phyloP scores from a whole-genome alignment of 768 basidiomycete species.

The Pleurotus eryngii region DNA sequence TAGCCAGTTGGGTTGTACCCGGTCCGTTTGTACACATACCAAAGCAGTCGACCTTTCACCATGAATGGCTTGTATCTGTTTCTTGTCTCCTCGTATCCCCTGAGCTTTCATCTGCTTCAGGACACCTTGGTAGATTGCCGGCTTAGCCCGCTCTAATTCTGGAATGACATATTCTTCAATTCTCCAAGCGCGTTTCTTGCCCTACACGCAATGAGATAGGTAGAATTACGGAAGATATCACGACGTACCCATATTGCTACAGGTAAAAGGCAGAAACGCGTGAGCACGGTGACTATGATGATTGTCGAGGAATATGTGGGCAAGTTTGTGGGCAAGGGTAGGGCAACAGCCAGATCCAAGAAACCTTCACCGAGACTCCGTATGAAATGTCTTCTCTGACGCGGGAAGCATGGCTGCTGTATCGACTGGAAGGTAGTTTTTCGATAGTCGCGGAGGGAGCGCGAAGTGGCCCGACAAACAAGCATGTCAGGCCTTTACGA shows the following conservation, averaged over 20 bases:
- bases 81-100: slow-evolving; percentile 52
- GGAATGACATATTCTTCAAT: slow-evolving; percentile 62
- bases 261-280: slow-evolving; percentile 62
- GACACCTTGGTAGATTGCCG: slow-evolving; percentile 35
- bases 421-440: background rate
- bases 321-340: slow-evolving; percentile 66
- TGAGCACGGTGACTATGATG: slow-evolving; percentile 59
- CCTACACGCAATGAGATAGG: slow-evolving; percentile 34
- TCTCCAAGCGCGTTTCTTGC: slow-evolving; percentile 55
- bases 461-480: background rate
- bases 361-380: slow-evolving; percentile 59
- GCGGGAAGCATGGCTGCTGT: background rate
- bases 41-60: slow-evolving; percentile 42
- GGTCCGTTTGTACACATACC: slow-evolving; percentile 30
- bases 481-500: background rate
- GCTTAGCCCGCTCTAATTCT: slow-evolving; percentile 48
- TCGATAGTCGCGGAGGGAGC: background rate
- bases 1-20: too few species aligned
- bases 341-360: slow-evolving; percentile 69
- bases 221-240: slow-evolving; percentile 16
- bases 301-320: slow-evolving; percentile 77
- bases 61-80: slow-evolving; percentile 46
- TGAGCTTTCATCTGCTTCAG: slow-evolving; percentile 53
- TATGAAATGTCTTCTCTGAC: slow-evolving; percentile 16
- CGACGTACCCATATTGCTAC: slow-evolving; percentile 70